phyloP scores from a whole-genome alignment of 2,329 filamentous ascomycete species.

The Achaetomium macrosporum region DNA sequence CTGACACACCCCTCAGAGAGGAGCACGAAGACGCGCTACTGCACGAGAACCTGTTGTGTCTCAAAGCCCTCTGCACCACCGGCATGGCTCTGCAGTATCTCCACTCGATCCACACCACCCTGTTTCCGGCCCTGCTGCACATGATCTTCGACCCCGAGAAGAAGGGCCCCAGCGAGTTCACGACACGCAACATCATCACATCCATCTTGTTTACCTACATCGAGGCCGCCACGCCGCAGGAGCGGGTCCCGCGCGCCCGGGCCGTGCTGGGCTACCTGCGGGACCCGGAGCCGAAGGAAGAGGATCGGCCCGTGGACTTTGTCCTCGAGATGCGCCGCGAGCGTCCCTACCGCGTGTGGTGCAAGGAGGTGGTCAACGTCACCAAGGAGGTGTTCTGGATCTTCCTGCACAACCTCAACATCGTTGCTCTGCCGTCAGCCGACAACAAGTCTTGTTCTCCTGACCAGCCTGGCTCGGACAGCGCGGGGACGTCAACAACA shows the following conservation, averaged over 20 bases:
- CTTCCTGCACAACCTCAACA: conserved; percentile 89
- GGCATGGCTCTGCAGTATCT: conserved; percentile 79
- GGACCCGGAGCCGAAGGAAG: conserved; percentile 71
- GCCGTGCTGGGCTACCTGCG: conserved; percentile 74
- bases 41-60: conserved; percentile 84
- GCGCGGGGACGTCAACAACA: conserved; percentile 1
- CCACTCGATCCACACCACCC: conserved; percentile 66
- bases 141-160: conserved; percentile 98
- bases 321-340: conserved; percentile 83
- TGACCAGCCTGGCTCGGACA: conserved; percentile 18
- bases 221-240: conserved; percentile 54
- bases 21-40: conserved; percentile 92
- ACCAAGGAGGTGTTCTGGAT: conserved; percentile 99
- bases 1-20: conserved; percentile 52
- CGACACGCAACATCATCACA: conserved; percentile 83
- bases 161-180: conserved; percentile 95
- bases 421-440: conserved; percentile 59
- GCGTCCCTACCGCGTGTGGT: conserved; percentile 88
- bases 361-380: conserved; percentile 83
- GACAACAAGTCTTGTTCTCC: conserved; percentile 5
- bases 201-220: conserved; percentile 87
- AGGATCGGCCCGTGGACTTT: conserved; percentile 72
- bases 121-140: conserved; percentile 79
- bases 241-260: conserved; percentile 62
- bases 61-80: conserved; percentile 92